Evolutionary conservation across 1,284 basidiomycete species (phyloP), one percentile per base, ranked within the genome.

Genomic region (Fomitiporia mediterranea): DNA sequence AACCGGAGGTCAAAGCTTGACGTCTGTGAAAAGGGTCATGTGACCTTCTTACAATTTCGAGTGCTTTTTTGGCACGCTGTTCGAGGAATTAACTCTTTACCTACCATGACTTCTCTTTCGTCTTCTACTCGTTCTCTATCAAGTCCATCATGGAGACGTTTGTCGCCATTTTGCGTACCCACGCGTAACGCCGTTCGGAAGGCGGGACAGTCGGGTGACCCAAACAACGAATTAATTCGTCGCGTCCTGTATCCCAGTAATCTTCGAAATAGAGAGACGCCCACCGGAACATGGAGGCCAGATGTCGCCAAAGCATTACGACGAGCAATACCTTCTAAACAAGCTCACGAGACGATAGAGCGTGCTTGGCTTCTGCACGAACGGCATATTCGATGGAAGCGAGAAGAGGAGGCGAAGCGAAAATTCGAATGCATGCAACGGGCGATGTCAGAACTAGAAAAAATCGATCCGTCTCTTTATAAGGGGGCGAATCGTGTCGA

Each of bases 341-440:
- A 98, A 71, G 92, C 92, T 0, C 93, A 98, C 74, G 84, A 93
- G 64, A 98, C 94, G 5, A 94, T 98, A 61, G 89, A 91, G 62
- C 84, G 95, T 37, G 95, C 95, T 2, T 98, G 90, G 89, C 74
- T 87, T 54, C 79, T 98, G 19, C 84, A 89, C 72, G 80, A 84
- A 64, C 81, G 93, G 34, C 84, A 89, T 64, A 64, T 84, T 56
- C 81, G 93, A 47, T 83, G 88, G 68, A 73, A 75, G 63, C 80
- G 88, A 42, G 78, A 84, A 34, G 79, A 74, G 42, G 86, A 88
- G 65, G 67, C 91, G 60, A 71, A 74, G 57, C 78, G 83, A 65
- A 93, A 94, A 70, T 90, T 85, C 64, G 78, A 81, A 56, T 81
- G 81, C 64, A 90, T 95, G 89, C 74, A 73, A 65, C 74, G 72